A percentile compares a stretch with the other conserved stretches of the same genome.
Conservation (phyloP, 2,329 filamentous ascomycete genomes). For the Penicillium sp. region DNA sequence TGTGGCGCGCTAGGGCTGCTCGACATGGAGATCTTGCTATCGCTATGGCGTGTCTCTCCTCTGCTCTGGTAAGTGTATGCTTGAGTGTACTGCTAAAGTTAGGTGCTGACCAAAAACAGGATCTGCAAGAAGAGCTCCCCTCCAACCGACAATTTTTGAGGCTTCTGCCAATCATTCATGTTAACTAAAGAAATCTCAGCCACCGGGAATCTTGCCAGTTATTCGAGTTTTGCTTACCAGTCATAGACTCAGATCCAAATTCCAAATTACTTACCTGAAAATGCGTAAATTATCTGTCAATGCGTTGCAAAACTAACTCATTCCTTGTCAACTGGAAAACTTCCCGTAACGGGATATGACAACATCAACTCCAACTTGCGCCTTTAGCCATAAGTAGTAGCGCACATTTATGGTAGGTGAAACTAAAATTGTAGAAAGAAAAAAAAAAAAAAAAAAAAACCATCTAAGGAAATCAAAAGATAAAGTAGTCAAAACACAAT, state of each 20-base stretch:
- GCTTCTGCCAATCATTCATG: neutral
- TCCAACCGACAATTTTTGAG: neutral
- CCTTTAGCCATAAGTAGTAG: neutral
- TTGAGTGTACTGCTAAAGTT: neutral
- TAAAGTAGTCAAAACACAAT: neutral
- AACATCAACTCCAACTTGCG: neutral
- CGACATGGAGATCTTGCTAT: neutral
- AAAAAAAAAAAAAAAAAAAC: no score
- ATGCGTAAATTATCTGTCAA: neutral
- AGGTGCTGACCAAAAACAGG: neutral
- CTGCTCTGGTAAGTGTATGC: neutral
- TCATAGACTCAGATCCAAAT: neutral
- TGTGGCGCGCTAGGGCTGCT: neutral
- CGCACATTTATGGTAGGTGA: neutral
- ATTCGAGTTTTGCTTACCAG: neutral
- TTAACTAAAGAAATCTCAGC: neutral
- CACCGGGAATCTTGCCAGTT: neutral
- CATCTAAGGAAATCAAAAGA: neutral
- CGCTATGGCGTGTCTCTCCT: neutral
- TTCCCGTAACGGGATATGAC: neutral
- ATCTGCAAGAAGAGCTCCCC: neutral
- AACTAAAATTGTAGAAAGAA: neutral
- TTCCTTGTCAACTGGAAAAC: no score
- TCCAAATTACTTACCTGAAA: no score
- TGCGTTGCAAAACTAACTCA: neutral